A percentile compares a stretch with the other conserved stretches of the same genome.
Conservation (phyloP, 2,329 filamentous ascomycete species). For the Paracamarosporium sp. region DNA sequence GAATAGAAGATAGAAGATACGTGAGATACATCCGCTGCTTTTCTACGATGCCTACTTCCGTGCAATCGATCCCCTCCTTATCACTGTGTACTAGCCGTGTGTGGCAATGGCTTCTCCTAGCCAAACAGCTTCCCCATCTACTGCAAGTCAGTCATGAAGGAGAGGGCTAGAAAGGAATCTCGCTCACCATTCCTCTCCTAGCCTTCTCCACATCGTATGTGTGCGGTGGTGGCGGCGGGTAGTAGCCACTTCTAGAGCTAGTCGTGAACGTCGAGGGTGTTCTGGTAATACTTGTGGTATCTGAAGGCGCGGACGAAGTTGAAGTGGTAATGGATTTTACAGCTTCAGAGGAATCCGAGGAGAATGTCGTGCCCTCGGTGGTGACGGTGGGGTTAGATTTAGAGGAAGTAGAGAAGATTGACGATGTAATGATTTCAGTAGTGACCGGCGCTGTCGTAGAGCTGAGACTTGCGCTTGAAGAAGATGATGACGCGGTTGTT, state of each 20-base stretch:
- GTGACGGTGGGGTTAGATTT: not conserved
- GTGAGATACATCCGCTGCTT: not conserved
- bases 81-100: not conserved
- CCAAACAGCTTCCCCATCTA: not conserved
- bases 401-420: not conserved
- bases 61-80: not conserved
- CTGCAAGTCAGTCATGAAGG: not conserved
- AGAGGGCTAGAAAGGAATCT: too few relatives aligned
- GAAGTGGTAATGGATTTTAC: not conserved
- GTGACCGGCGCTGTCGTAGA: not conserved
- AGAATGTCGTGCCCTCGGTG: not conserved
- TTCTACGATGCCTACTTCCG: not conserved
- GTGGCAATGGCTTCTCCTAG: not conserved
- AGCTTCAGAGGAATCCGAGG: not conserved
- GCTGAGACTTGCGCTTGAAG: not conserved
- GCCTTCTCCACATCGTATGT: not conserved
- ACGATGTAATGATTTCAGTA: not conserved
- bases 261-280: not conserved
- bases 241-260: not conserved
- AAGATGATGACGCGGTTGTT: not conserved
- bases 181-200: conserved; percentile 1
- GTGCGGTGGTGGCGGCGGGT: not conserved
- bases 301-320: not conserved
- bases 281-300: not conserved
- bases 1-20: conserved; percentile 1